These are phyloP conservation scores for Pyrus betulifolia DNA, from an alignment of 306 rosid genomes.

Conservation along the genomic window DNA sequence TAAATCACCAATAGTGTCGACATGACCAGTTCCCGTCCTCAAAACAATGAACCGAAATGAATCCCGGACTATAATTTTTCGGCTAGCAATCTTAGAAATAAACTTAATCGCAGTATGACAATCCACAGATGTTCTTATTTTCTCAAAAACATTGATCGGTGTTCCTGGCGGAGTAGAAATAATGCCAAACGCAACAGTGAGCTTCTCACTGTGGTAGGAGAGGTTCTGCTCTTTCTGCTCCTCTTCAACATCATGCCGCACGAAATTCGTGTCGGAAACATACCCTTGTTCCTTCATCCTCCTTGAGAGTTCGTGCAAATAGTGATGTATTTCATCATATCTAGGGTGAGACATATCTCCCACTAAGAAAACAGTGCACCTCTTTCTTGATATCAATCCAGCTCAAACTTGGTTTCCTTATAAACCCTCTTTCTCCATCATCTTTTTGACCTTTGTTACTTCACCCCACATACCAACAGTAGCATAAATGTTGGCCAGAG, in stretches of 20 bases:
- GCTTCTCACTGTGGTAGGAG: conserved; percentile 62
- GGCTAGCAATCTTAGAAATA: conserved; percentile 38
- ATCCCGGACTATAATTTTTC: conserved; percentile 52
- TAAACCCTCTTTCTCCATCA: conserved; percentile 41
- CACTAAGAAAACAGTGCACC: conserved; percentile 44
- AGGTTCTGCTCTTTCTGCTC: conserved; percentile 68
- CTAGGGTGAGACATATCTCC: conserved; percentile 59
- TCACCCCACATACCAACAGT: conserved; percentile 53
- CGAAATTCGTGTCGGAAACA: conserved; percentile 59
- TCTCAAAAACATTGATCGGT: conserved; percentile 52
- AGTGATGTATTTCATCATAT: conserved; percentile 43
- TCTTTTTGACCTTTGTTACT: conserved; percentile 41
- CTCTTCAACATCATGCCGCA: conserved; percentile 58
- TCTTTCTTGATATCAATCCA: conserved; percentile 63
- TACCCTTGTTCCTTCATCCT: conserved; percentile 66
- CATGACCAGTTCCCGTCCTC: conserved; percentile 54
- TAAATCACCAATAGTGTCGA: conserved; percentile 44
- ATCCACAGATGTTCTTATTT: conserved; percentile 62
- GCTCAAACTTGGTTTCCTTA: conserved; percentile 56
- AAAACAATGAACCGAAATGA: conserved; percentile 70
- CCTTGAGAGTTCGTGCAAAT: conserved; percentile 34
- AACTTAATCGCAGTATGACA: conserved; percentile 59
- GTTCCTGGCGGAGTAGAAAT: conserved; percentile 60
- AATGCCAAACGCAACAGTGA: conserved; percentile 63
- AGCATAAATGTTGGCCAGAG: conserved; percentile 63